Conservation (phyloP, 108 stramenopile species). For the Craspedostauros australis region DNA sequence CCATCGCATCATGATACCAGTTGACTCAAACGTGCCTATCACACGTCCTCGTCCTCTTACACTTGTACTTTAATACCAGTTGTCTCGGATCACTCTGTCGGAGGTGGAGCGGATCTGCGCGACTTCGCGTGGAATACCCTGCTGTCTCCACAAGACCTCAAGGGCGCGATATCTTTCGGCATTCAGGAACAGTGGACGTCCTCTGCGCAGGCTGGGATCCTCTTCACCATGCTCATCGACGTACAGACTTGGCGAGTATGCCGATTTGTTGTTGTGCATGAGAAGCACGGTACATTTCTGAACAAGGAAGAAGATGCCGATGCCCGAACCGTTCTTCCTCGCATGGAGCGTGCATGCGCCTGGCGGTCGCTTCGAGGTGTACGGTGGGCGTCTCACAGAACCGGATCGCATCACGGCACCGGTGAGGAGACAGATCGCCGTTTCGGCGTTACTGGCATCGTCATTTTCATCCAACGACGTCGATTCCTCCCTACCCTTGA, state of each 20-base stretch:
- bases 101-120: slow-evolving; percentile 86
- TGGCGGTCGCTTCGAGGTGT: slow-evolving; percentile 37
- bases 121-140: slow-evolving; percentile 85
- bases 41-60: too few species aligned
- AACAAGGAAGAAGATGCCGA: slow-evolving; percentile 87
- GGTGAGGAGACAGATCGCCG: slow-evolving; percentile 85
- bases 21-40: too few species aligned
- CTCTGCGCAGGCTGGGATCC: slow-evolving; percentile 78
- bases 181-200: slow-evolving; percentile 84
- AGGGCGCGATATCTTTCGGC: slow-evolving; percentile 71
- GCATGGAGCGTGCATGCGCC: slow-evolving; percentile 87
- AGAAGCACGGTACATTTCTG: slow-evolving; percentile 90
- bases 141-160: slow-evolving; percentile 72
- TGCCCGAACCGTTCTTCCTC: slow-evolving; percentile 73
- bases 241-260: slow-evolving; percentile 85
- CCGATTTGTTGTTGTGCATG: slow-evolving; percentile 90
- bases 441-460: slow-evolving; percentile 60
- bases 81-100: slow-evolving; percentile 85
- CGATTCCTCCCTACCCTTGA: slow-evolving; percentile 59
- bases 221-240: slow-evolving; percentile 94
- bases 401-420: slow-evolving; percentile 85
- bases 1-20: too few species aligned
- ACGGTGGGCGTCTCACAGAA: slow-evolving; percentile 34
- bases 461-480: slow-evolving; percentile 53
- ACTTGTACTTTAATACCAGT: slow-evolving; percentile 84